phyloP scores from a whole-genome alignment of 2,329 filamentous ascomycete genomes.

The Phialemonium atrogriseum region DNA sequence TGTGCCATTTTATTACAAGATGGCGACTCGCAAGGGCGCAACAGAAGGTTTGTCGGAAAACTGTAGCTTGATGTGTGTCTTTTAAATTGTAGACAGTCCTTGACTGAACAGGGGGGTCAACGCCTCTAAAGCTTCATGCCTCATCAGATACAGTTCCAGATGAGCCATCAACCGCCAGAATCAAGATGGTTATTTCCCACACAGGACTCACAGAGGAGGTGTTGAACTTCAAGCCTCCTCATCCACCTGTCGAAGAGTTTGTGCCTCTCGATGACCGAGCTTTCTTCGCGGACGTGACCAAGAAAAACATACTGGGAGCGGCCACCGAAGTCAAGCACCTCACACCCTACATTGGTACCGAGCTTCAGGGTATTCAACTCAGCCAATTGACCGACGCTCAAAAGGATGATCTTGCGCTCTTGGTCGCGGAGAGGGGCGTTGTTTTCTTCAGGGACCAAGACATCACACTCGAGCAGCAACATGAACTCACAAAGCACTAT shows the following conservation, averaged over 20 bases:
- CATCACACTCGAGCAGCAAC: neutral
- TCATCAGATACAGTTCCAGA: too few relatives aligned
- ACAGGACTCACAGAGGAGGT: neutral
- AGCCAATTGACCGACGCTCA: neutral
- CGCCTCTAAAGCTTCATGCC: too few relatives aligned
- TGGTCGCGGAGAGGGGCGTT: neutral
- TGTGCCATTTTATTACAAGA: too few relatives aligned
- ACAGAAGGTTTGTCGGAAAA: too few relatives aligned
- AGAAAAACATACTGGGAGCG: neutral
- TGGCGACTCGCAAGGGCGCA: too few relatives aligned
- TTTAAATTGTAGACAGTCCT: neutral
- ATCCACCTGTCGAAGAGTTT: neutral
- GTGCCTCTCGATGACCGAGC: neutral
- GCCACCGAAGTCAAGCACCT: neutral
- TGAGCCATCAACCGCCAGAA: too few relatives aligned
- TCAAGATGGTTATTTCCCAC: neutral
- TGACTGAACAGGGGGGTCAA: too few relatives aligned
- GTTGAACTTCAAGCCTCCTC: neutral
- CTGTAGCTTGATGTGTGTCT: neutral
- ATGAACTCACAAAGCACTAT: neutral
- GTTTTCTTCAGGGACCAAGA: neutral
- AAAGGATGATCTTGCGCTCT: neutral
- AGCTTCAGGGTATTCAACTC: neutral
- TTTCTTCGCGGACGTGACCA: neutral
- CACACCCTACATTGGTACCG: neutral